These are phyloP conservation scores for Russula sp. DNA, from an alignment of 768 basidiomycete genomes.

Conservation along the genomic window DNA sequence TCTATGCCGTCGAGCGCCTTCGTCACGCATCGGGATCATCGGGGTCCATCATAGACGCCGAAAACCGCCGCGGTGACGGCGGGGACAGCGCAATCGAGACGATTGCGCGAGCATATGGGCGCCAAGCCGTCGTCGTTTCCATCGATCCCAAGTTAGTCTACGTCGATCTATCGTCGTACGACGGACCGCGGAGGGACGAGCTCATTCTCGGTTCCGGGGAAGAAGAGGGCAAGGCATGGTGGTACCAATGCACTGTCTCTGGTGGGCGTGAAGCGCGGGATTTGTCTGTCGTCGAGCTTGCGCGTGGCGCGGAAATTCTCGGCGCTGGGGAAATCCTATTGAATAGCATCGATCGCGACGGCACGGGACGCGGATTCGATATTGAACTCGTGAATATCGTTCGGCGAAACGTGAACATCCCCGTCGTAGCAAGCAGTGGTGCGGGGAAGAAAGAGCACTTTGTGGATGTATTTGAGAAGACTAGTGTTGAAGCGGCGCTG, in stretches of 20 bases:
- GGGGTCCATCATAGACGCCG: neutral
- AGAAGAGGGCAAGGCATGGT: constrained; percentile 81
- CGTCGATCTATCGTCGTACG: constrained; percentile 55
- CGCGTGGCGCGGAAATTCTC: constrained; percentile 80
- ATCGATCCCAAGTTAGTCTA: constrained; percentile 89
- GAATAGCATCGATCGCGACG: constrained; percentile 96
- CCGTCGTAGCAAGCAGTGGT: constrained; percentile 93
- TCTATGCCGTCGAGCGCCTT: constrained; percentile 86
- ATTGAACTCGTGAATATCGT: constrained; percentile 75
- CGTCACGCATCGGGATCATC: constrained; percentile 42
- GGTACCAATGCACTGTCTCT: constrained; percentile 98
- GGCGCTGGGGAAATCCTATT: constrained; percentile 95
- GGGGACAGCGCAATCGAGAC: constrained; percentile 89
- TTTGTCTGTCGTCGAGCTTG: constrained; percentile 89
- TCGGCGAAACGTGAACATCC: constrained; percentile 73
- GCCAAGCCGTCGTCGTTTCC: constrained; percentile 97
- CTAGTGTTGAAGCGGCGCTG: constrained; percentile 83
- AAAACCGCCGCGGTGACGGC: constrained; percentile 39
- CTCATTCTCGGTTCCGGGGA: constrained; percentile 48
- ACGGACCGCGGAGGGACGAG: constrained; percentile 66
- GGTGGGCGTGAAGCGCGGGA: constrained; percentile 84
- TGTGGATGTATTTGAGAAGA: constrained; percentile 76
- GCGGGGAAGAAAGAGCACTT: constrained; percentile 85
- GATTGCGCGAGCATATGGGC: constrained; percentile 85
- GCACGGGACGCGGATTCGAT: constrained; percentile 91